Base-by-base conservation (phyloP, 2,329 filamentous ascomycete species). In the Fusarium multiceps region DNA sequence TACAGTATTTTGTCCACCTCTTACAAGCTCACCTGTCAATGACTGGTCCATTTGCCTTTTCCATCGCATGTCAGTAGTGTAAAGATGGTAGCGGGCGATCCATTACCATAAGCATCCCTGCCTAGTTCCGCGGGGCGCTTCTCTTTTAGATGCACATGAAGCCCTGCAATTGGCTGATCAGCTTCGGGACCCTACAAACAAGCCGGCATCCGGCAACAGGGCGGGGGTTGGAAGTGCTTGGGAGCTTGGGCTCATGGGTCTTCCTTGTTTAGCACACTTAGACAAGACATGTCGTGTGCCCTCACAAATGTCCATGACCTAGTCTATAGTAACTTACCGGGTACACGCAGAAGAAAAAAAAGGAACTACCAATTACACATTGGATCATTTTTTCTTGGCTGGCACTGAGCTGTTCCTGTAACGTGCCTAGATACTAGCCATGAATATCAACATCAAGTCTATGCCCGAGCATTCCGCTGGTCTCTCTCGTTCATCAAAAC, bases 261-360 rank as follows among this genome's bases (percentile, higher is more conserved):
- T 60, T 34, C 63, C 63, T 63, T 66, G 63, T 27, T 66, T 50
- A 55, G 51, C 42, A 18, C 42, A 66, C 63, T 66, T 66, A 66
- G 48, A 56, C 43, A 66, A 66, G 43, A 60, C 48, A 66, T 66
- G 63, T 66, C 61, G 63, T 67, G 64, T 67, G 63, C 64, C 46
- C 32, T 63, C 48, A 41, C 18, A 42, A 48, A 40, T 55, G 55
- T 55, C 55, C 37, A 60, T 55, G 47, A 55, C 49, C 12, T 37
- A 37, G 34, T n/a, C 34, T 37, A 37, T 37, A n/a, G 34, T 37
- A 23, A 21, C 13, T 21, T 37, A 41, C 48, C 47, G 55, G 55
- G 47, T 60, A 66, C 61, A 34, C 18, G 25, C 61, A 55, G 55
- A 42, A 42, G 32, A 27, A 28, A 32, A 50, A 53, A 53, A 53